Evolutionary conservation across 257 asterid species (phyloP), one percentile per base, ranked within the genome.

Genomic region (Pogostemon cablin): DNA sequence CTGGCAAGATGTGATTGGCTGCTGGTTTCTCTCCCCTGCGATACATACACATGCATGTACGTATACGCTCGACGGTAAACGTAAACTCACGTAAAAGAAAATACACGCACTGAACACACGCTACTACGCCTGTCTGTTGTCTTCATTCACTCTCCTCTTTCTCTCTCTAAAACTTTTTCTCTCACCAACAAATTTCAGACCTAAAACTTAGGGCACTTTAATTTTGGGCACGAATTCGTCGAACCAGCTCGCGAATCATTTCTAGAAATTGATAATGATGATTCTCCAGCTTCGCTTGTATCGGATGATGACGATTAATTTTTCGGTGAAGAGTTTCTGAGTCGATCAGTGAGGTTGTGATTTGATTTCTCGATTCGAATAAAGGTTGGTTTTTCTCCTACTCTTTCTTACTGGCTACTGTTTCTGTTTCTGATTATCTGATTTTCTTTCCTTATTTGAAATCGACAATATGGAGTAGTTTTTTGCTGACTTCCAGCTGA

Each of bases 111-210:
- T 1, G 32, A 46, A 38, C 44, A 25, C 65, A 60, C 17, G n/a
- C n/a, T n/a, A 25, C 32, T 25, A 25, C 20, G 9, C 68, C 75
- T 75, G 77, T 75, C 72, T 75, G 77, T 72, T 74, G 4, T 48
- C 56, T 63, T 15, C 42, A 39, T 66, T 49, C 70, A 35, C 67
- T 58, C 71, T 68, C 53, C 4, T 38, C 42, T 65, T 74, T 72
- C 77, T 80, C 83, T 80, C 85, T 75, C 85, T 80, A 67, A 67
- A 78, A 57, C 73, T 44, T 76, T 72, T 80, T 65, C 70, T 44
- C 66, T 62, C 66, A 37, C 81, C 57, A 61, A 47, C 78, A 65
- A 70, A 34, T 84, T 79, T 70, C 85, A 79, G 71, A 79, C 83
- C 85, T 77, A 75, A 78, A 34, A 6, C 65, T 37, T 68, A 77